Percentiles rank a stretch among this genome's conserved stretches.
Evolutionary conservation across 768 basidiomycete genomes (phyloP).

Genomic region (Glaciozyma martinii): DNA sequence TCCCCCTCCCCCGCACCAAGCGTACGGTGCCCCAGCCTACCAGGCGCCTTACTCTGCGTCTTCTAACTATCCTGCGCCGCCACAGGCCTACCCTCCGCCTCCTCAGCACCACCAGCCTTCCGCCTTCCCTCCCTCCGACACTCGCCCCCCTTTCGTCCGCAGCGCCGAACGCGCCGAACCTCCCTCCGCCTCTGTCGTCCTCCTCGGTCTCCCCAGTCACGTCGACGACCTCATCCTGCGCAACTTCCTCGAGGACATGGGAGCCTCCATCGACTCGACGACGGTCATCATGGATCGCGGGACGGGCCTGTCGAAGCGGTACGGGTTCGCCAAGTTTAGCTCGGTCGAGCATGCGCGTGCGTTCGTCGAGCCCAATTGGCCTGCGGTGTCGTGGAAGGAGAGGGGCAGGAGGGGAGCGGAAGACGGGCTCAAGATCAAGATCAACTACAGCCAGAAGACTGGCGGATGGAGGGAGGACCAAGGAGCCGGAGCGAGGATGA

Average conservation of each 20-base stretch:
- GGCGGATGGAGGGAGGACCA: conserved; percentile 41
- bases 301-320: conserved; percentile 90
- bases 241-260: conserved; percentile 36
- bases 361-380: conserved; percentile 83
- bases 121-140: too few relatives aligned
- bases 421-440: conserved; percentile 79
- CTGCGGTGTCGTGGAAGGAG: conserved; percentile 85
- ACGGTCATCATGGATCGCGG: conserved; percentile 94
- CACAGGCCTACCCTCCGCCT: not conserved
- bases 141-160: too few relatives aligned
- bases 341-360: conserved; percentile 75
- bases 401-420: conserved; percentile 73
- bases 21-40: not conserved
- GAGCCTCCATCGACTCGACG: conserved; percentile 39
- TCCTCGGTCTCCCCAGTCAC: conserved; percentile 31
- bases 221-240: conserved; percentile 35
- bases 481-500: conserved; percentile 54
- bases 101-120: not conserved
- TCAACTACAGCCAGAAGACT: conserved; percentile 60
- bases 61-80: not conserved
- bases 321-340: conserved; percentile 92
- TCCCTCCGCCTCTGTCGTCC: conserved; percentile 33
- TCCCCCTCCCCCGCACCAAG: not conserved
- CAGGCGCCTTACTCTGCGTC: not conserved
- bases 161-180: conserved; percentile 11